These are phyloP conservation scores for Pestalotiopsis sp. DNA, from an alignment of 2,329 filamentous ascomycete species.

Conservation along the genomic window DNA sequence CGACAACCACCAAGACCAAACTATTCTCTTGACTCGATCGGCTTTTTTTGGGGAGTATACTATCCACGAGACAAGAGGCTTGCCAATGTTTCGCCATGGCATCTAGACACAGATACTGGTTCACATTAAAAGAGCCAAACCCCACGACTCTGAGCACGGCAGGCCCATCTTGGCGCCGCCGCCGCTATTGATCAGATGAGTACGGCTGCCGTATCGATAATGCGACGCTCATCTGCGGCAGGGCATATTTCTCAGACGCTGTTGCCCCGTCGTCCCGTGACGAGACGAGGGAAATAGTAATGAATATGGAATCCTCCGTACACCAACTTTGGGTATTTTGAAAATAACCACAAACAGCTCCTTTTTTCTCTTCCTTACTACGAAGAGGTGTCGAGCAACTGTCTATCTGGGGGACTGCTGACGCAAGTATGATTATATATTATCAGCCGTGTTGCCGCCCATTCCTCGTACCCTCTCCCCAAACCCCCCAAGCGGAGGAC, in stretches of 20 bases:
- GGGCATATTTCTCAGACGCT: background rate
- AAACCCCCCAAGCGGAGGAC: background rate
- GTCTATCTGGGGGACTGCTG: too few species aligned
- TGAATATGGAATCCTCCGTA: too few species aligned
- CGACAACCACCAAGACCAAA: background rate
- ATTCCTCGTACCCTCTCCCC: background rate
- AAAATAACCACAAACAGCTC: too few species aligned
- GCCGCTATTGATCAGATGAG: background rate
- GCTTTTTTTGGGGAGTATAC: background rate
- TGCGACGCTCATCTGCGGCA: background rate
- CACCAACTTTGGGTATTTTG: too few species aligned
- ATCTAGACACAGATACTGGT: background rate
- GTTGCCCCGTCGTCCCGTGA: background rate
- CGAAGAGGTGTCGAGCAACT: too few species aligned
- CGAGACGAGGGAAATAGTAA: background rate
- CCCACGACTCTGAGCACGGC: background rate
- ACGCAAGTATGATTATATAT: too few species aligned
- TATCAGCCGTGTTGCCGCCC: too few species aligned
- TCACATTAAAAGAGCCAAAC: background rate
- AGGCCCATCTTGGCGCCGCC: background rate
- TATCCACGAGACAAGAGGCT: background rate
- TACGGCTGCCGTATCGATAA: background rate
- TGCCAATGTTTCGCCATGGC: background rate
- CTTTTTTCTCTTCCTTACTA: too few species aligned
- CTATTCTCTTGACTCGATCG: background rate